Evolutionary conservation across 768 basidiomycete species (phyloP).

Genomic region (Sporobolomyces pararoseus): DNA sequence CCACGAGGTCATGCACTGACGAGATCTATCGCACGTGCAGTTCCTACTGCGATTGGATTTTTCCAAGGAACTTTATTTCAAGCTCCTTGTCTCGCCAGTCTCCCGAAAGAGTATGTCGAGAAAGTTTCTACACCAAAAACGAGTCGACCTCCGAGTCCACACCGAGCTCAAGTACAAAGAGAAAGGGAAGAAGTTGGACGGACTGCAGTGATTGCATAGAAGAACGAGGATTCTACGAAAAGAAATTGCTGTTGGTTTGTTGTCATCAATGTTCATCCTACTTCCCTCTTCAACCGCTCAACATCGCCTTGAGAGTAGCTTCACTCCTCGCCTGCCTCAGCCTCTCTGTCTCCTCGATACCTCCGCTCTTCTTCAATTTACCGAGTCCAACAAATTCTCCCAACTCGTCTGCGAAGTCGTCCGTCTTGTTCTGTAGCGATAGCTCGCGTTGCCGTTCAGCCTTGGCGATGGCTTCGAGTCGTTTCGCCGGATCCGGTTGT

Average conservation of each 20-base stretch:
- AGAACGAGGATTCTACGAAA: too few species aligned
- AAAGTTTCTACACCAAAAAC: not conserved
- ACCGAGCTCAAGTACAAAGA: not conserved
- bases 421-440: slow-evolving; percentile 65
- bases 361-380: slow-evolving; percentile 84
- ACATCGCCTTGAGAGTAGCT: slow-evolving; percentile 36
- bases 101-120: slow-evolving; percentile 38
- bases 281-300: slow-evolving; percentile 6
- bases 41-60: slow-evolving; percentile 37
- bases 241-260: not conserved
- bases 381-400: slow-evolving; percentile 77
- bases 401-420: slow-evolving; percentile 81
- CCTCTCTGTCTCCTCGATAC: slow-evolving; percentile 58
- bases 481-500: slow-evolving; percentile 70
- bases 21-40: too few species aligned
- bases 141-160: slow-evolving; percentile 7
- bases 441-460: slow-evolving; percentile 63
- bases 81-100: slow-evolving; percentile 32
- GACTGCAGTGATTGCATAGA: not conserved
- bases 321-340: slow-evolving; percentile 72
- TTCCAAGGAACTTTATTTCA: slow-evolving; percentile 35
- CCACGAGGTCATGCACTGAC: too few species aligned
- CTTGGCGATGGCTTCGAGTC: slow-evolving; percentile 88
- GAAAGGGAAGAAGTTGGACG: slow-evolving; percentile 1
- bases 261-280: not conserved